Percentiles rank a stretch among this genome's conserved stretches.
phyloP scores from a whole-genome alignment of 2,329 filamentous ascomycete species.

The Simplicillium aogashimaense region DNA sequence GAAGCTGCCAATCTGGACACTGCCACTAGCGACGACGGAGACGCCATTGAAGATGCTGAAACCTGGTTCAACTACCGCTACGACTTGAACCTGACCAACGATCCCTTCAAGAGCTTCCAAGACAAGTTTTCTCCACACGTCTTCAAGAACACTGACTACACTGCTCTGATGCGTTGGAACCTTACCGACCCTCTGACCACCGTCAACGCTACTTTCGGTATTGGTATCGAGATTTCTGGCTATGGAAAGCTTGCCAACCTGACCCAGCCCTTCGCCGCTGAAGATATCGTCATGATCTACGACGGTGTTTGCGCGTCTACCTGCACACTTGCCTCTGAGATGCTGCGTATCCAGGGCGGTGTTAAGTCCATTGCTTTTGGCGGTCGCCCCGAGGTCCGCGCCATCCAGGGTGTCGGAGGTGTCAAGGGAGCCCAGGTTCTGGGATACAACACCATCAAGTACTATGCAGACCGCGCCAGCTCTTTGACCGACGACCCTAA shows the following conservation, averaged over 20 bases:
- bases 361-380: conserved; percentile 49
- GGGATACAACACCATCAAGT: conserved; percentile 13
- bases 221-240: conserved; percentile 32
- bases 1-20: not conserved
- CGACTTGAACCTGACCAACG: conserved; percentile 14
- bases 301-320: conserved; percentile 51
- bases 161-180: conserved; percentile 1
- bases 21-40: not conserved
- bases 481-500: conserved; percentile 10
- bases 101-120: conserved; percentile 18
- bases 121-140: conserved; percentile 3
- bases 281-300: conserved; percentile 32
- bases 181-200: conserved; percentile 19
- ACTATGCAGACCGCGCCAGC: not conserved
- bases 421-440: conserved; percentile 40
- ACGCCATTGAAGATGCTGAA: conserved; percentile 1
- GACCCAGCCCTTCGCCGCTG: conserved; percentile 19
- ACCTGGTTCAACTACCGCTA: not conserved
- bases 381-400: conserved; percentile 36
- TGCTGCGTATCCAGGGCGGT: conserved; percentile 39
- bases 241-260: conserved; percentile 17
- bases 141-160: conserved; percentile 2
- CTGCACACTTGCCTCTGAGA: conserved; percentile 46
- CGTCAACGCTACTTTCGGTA: conserved; percentile 21
- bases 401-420: conserved; percentile 51